Base-by-base conservation (phyloP, 768 basidiomycete genomes). In the Tricholoma matsutake region DNA sequence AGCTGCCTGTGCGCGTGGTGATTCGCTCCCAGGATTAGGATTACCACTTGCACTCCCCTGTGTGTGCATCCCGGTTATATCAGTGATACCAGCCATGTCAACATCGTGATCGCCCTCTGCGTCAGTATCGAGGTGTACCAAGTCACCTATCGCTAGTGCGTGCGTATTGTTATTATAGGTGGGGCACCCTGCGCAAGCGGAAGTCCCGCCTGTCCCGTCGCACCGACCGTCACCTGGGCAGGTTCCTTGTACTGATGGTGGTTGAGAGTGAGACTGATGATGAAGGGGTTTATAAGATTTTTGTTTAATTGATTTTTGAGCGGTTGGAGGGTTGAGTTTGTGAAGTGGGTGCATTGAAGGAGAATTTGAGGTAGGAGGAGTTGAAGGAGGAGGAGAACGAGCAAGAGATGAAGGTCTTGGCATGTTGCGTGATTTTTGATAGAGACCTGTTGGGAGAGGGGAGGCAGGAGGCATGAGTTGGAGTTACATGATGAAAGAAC, bases 221-320 rank as follows among this genome's bases (percentile, higher is more conserved):
- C 97, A 99, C 66, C 92, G 85, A 34, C 97, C 97, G 76, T 98
- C 97, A 60, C 97, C 97, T 3, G 97, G 97, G 75, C 97, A 99
- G n/a, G 96, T 96, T 63, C 91, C 89, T 32, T 76, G 75, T 43
- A 39, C 22, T 13, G 54, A 14, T 39, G 54, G 55, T 6, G 35
- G 8, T 51, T 54, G 35, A 37, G 16, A 35, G 14, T 28, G 39
- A 31, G 54, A 32, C 31, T 54, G 35, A 7, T 49, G 47, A 14
- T 51, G 61, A 18, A 62, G 18, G 54, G 39, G 6, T 47, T 14
- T 43, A 14, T 39, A 56, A n/a, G 57, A 41, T 56, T 63, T 67
- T 25, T 34, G 14, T 29, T 62, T 52, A 47, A 61, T 16, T 5
- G 14, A 39, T 13, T 39, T 39, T 39, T 39, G 37, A 16, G 37